Evolutionary conservation across 352 stramenopile genomes (phyloP), one percentile per base, ranked within the genome.

Genomic region (Globisporangium cystogenes): DNA sequence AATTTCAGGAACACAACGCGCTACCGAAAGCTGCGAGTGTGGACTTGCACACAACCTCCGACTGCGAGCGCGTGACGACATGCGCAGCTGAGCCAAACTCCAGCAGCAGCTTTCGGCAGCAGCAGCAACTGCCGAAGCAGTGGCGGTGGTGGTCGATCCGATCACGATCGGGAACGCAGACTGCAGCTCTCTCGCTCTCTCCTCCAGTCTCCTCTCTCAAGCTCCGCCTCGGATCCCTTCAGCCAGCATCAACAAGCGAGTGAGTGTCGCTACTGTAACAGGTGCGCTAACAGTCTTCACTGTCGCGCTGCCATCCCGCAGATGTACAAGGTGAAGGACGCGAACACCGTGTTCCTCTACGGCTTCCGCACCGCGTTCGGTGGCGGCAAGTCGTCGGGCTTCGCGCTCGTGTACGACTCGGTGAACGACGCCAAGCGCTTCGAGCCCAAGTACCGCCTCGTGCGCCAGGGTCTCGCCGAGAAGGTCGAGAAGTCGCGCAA

Each of bases 401-500:
- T 99, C 68, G 97, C 93, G 67, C 82, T 99, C 50, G 98, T 99
- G 74, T 99, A 99, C 78, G 96, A 99, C 82, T 96, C 84, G 54
- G 77, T 99, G 60, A 98, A 99, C 68, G 94, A 97, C 59, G 89
- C 95, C 57, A 98, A 98, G 72, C 98, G 98, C 67, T 99, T 98
- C 71, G 96, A 99, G 76, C 96, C 96, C 43, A 99, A 99, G 83
- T 96, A 99, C 87, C 85, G 96, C 67, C 80, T 99, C 53, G 83
- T 99, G 44, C 91, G 88, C 65, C 82, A 95, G 70, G 85, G 85
- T 59, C 76, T 95, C 53, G 68, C 80, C 39, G 86, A 97, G 55
- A 98, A 98, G 86, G 96, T 98, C 61, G 96, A 99, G 76, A 96
- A 81, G 58, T 98, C 92, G 56, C 87, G 97, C 65, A 99, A 99